These are phyloP conservation scores for Psilocybe azurescens DNA, from an alignment of 768 basidiomycete genomes.

Conservation along the genomic window DNA sequence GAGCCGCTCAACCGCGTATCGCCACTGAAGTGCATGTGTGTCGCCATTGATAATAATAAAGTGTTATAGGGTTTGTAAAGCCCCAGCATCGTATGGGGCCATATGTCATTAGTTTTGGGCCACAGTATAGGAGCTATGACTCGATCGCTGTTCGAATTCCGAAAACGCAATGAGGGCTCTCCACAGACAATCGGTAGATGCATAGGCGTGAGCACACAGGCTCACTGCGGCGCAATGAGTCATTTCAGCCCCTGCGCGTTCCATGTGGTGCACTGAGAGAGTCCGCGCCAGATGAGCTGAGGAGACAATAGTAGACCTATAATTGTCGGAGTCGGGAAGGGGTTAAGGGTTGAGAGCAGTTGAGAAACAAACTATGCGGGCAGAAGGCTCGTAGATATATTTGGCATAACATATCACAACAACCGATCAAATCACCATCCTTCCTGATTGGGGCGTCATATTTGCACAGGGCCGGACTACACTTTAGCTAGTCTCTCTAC, in stretches of 20 bases:
- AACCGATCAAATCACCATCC: slow-evolving; percentile 12
- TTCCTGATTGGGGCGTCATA: slow-evolving; percentile 25
- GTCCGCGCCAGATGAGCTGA: neutral
- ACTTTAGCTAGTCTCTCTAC: slow-evolving; percentile 5
- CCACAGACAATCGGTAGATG: too few relatives aligned
- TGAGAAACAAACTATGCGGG: neutral
- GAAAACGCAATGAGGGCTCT: neutral
- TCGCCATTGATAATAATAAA: too few relatives aligned
- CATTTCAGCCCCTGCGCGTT: neutral
- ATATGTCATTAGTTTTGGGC: neutral
- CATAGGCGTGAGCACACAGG: neutral
- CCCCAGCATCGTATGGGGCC: neutral
- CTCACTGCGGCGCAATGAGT: slow-evolving; percentile 9
- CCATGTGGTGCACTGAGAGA: neutral
- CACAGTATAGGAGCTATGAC: neutral
- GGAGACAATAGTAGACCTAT: neutral
- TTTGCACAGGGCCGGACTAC: slow-evolving; percentile 11
- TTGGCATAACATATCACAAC: slow-evolving; percentile 10
- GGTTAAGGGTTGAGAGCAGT: neutral
- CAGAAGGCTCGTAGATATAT: slow-evolving; percentile 3
- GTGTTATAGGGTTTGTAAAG: neutral
- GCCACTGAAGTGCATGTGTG: neutral
- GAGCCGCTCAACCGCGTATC: neutral
- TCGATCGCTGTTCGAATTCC: neutral
- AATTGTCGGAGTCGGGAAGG: neutral